A percentile compares a stretch with the other conserved stretches of the same genome.
phyloP scores from a whole-genome alignment of 257 asterid species.

The Anisodus tanguticus region DNA sequence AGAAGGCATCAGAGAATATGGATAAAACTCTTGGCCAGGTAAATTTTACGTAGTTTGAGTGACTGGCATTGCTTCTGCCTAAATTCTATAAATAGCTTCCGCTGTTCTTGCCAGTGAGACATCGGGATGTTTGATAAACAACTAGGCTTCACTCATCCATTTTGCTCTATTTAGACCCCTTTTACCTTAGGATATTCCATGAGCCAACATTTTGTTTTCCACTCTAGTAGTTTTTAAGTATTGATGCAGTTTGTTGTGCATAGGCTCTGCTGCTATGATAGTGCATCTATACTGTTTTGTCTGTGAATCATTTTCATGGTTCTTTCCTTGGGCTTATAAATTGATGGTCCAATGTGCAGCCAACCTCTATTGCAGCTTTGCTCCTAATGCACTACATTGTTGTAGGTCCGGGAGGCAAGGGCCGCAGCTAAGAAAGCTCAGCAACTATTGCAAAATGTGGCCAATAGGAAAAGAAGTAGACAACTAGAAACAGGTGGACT shows the following conservation, averaged over 20 bases:
- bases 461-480: constrained; percentile 75
- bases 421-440: constrained; percentile 94
- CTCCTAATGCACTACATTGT: not conserved
- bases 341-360: constrained; percentile 11
- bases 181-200: not conserved
- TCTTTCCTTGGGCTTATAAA: not conserved
- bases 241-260: not conserved
- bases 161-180: not conserved
- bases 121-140: constrained; percentile 1
- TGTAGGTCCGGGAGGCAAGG: constrained; percentile 77
- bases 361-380: constrained; percentile 22
- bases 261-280: not conserved
- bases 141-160: not conserved
- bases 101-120: constrained; percentile 15
- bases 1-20: constrained; percentile 60
- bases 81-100: not conserved
- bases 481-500: constrained; percentile 77
- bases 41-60: constrained; percentile 11
- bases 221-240: not conserved
- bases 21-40: constrained; percentile 80
- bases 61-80: not conserved
- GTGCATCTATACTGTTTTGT: not conserved
- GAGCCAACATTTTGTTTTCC: not conserved
- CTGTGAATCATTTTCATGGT: not conserved
- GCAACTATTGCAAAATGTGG: constrained; percentile 75